Conservation (phyloP, 495 filamentous ascomycete species). For the Daldinia caldariorum region DNA sequence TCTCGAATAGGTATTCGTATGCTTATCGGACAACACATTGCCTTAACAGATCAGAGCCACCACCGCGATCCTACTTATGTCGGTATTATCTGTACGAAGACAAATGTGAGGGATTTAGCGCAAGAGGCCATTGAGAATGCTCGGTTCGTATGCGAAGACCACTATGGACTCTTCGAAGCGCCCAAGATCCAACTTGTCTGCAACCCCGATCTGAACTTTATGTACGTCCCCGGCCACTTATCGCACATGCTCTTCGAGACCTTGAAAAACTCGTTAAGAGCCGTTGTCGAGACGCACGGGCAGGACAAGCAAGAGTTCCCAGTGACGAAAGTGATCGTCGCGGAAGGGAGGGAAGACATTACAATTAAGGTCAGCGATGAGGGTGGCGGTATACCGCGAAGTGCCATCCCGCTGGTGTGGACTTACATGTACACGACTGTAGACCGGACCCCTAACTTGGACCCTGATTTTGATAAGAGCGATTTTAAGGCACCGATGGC, state of each 20-base stretch:
- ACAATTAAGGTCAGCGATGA: conserved; percentile 98
- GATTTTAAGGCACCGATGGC: conserved; percentile 99
- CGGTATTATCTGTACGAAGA: conserved; percentile 98
- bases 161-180: conserved; percentile 97
- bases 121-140: conserved; percentile 98
- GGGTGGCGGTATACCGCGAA: conserved; percentile 92
- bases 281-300: conserved; percentile 95
- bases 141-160: conserved; percentile 97
- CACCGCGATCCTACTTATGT: conserved; percentile 91
- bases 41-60: conserved; percentile 90
- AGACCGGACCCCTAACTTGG: conserved; percentile 90
- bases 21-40: conserved; percentile 98
- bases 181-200: conserved; percentile 97
- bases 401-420: conserved; percentile 94
- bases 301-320: conserved; percentile 95
- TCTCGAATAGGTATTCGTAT: conserved; percentile 99
- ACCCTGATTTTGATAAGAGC: conserved; percentile 98
- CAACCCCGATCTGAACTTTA: conserved; percentile 91
- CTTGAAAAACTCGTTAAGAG: conserved; percentile 95
- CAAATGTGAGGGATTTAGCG: conserved; percentile 94
- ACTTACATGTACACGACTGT: conserved; percentile 99
- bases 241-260: conserved; percentile 99
- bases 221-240: conserved; percentile 98
- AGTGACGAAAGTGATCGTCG: conserved; percentile 95
- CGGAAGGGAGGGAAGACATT: conserved; percentile 97